Conservation (phyloP, 352 stramenopile species). For the Phytophthora megakarya region DNA sequence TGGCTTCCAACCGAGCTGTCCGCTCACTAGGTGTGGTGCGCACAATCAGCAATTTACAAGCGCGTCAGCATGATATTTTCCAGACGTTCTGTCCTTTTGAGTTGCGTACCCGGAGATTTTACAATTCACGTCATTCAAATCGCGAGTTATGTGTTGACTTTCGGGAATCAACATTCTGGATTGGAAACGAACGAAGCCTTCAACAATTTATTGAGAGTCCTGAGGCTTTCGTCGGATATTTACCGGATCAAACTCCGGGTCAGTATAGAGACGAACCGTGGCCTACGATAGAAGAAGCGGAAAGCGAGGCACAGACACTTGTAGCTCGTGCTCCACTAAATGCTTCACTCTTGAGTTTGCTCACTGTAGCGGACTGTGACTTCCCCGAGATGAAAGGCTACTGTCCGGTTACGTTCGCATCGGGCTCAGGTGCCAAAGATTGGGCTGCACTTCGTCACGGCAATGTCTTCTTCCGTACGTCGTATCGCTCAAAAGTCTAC, state of each 20-base stretch:
- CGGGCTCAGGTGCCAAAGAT: slow-evolving; percentile 47
- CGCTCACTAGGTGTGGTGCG: slow-evolving; percentile 41
- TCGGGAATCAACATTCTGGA: slow-evolving; percentile 44
- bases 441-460: slow-evolving; percentile 41
- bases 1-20: slow-evolving; percentile 21
- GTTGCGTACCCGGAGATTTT: slow-evolving; percentile 44
- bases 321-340: slow-evolving; percentile 51
- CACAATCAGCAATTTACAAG: slow-evolving; percentile 25
- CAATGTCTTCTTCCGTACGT: slow-evolving; percentile 63
- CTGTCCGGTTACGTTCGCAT: slow-evolving; percentile 70
- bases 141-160: slow-evolving; percentile 56
- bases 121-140: slow-evolving; percentile 24
- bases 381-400: slow-evolving; percentile 79
- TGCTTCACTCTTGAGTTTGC: slow-evolving; percentile 65
- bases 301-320: slow-evolving; percentile 38
- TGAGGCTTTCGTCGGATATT: slow-evolving; percentile 40
- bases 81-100: slow-evolving; percentile 69
- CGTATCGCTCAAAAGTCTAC: slow-evolving; percentile 61
- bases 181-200: slow-evolving; percentile 44
- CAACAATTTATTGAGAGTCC: slow-evolving; percentile 39
- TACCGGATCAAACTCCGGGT: slow-evolving; percentile 12
- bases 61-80: slow-evolving; percentile 42
- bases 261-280: slow-evolving; percentile 14
- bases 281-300: slow-evolving; percentile 30
- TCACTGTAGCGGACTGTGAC: slow-evolving; percentile 65